Conservation (phyloP, 1,139 yeast species). For the Blastobotrys petasosporus region DNA sequence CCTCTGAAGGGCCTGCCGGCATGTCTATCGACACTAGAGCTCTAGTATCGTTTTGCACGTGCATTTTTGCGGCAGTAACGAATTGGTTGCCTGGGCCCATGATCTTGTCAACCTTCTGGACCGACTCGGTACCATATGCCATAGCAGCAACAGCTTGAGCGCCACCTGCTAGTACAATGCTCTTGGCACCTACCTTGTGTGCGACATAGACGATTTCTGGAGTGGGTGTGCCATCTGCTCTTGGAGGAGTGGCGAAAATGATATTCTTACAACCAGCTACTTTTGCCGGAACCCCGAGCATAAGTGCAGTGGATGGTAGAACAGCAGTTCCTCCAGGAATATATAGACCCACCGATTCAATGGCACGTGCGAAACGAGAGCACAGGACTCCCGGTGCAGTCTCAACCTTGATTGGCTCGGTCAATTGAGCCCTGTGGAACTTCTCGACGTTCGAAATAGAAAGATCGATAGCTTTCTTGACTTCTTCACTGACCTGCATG, state of each 20-base stretch:
- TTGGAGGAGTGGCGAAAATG: slow-evolving; percentile 96
- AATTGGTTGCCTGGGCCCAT: slow-evolving; percentile 99
- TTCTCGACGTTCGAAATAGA: slow-evolving; percentile 83
- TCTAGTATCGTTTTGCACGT: slow-evolving; percentile 89
- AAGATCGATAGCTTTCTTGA: slow-evolving; percentile 80
- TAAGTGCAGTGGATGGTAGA: slow-evolving; percentile 93
- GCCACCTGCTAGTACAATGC: slow-evolving; percentile 94
- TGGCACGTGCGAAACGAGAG: slow-evolving; percentile 91
- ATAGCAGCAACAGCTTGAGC: slow-evolving; percentile 98
- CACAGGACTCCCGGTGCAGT: slow-evolving; percentile 92
- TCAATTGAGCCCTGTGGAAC: slow-evolving; percentile 91
- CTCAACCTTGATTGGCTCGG: slow-evolving; percentile 68
- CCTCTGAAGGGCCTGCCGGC: slow-evolving; percentile 99
- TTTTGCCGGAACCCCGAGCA: slow-evolving; percentile 98
- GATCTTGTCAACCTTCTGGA: slow-evolving; percentile 92
- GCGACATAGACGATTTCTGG: slow-evolving; percentile 99
- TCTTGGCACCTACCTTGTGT: slow-evolving; percentile 84
- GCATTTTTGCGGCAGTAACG: slow-evolving; percentile 98
- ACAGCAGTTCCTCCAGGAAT: slow-evolving; percentile 99
- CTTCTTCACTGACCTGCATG: slow-evolving; percentile 70
- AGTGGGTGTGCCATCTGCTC: slow-evolving; percentile 84
- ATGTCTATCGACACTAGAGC: slow-evolving; percentile 95
- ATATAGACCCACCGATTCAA: slow-evolving; percentile 88
- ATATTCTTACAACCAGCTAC: slow-evolving; percentile 97
- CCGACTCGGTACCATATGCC: slow-evolving; percentile 95